Evolutionary conservation across 2,329 filamentous ascomycete species (phyloP).

Genomic region (Orbilia oligospora): DNA sequence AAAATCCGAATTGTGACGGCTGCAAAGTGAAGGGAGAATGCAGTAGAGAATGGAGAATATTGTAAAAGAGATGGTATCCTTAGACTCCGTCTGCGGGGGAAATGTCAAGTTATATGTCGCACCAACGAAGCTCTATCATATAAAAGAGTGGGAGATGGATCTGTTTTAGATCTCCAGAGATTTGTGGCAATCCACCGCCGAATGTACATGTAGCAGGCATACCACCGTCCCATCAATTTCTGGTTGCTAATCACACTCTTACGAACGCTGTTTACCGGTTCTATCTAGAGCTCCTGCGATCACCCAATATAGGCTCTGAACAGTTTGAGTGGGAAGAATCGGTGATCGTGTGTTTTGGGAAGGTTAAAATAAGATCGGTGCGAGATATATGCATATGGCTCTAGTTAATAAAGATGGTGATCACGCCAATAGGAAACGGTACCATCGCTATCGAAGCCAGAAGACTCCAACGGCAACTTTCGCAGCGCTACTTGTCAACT

Average conservation of each 20-base stretch:
- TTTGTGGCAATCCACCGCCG: not conserved
- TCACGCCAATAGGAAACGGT: not conserved
- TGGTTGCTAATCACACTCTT: not conserved
- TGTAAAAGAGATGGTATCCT: not conserved
- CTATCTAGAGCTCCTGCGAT: too few relatives aligned
- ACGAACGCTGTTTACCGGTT: not conserved
- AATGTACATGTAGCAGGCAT: too few relatives aligned
- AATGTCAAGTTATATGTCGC: slow-evolving; percentile 9
- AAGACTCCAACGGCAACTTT: too few relatives aligned
- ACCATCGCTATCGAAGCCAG: not conserved
- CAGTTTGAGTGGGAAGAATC: not conserved
- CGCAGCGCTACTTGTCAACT: too few relatives aligned
- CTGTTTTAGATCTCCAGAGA: not conserved
- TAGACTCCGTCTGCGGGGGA: not conserved
- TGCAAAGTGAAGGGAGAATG: not conserved
- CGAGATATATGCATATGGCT: not conserved
- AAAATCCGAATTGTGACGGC: not conserved
- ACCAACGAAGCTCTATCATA: not conserved
- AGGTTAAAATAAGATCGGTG: not conserved
- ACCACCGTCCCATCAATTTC: too few relatives aligned
- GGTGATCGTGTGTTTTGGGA: not conserved
- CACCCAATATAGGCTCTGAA: not conserved
- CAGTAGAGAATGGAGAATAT: not conserved
- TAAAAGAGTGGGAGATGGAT: not conserved
- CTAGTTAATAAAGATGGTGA: not conserved